phyloP scores from a whole-genome alignment of 179 eudicot species.

The Patellifolia procumbens region DNA sequence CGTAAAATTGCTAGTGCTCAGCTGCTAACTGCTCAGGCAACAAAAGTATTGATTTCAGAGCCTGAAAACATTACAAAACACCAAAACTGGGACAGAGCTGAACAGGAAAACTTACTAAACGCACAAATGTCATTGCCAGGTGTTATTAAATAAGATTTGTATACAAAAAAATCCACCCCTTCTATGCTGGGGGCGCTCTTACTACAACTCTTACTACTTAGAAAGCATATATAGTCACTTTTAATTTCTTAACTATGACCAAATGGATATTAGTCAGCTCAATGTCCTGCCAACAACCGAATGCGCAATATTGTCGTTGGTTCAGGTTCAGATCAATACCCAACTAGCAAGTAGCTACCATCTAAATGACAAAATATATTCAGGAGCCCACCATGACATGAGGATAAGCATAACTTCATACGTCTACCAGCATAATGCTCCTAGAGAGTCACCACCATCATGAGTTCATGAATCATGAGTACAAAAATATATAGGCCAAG shows the following conservation, averaged over 20 bases:
- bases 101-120: background rate
- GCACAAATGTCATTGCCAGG: background rate
- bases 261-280: background rate
- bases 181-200: background rate
- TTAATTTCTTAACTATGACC: background rate
- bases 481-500: background rate
- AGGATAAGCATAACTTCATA: background rate
- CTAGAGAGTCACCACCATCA: background rate
- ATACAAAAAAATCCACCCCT: background rate
- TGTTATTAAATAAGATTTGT: background rate
- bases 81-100: background rate
- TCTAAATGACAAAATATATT: background rate
- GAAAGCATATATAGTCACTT: background rate
- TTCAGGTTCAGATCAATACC: background rate
- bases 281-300: background rate
- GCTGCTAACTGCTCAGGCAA: background rate
- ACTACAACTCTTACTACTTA: background rate
- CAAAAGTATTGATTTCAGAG: background rate
- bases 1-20: background rate
- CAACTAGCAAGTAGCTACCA: constrained; percentile 3
- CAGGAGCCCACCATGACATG: background rate
- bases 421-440: background rate
- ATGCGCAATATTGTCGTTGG: background rate
- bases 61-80: background rate
- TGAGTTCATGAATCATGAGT: background rate